Base-by-base conservation (phyloP, 2,329 filamentous ascomycete species). In the Alternaria infectoria region DNA sequence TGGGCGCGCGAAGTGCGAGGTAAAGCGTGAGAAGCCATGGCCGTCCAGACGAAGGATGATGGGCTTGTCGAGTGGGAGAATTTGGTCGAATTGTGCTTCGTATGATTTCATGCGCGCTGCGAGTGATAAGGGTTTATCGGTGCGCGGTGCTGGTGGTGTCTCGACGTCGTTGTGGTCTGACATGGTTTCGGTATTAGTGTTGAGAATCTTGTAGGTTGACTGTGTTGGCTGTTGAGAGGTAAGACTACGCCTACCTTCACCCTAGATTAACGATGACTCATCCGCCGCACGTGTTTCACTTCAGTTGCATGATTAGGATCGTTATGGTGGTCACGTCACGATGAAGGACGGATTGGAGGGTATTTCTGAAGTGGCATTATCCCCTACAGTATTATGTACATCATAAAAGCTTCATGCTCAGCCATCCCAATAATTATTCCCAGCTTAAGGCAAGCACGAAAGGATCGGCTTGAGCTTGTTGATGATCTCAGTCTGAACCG, bases 51-150 rank as follows among this genome's bases (percentile, higher is more conserved):
- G 74, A 7, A 77, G 65, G 12, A 78, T 63, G 15, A 70, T 64
- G 5, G 75, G 74, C 2, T 56, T 50, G 49, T 62, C 23, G 12
- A 52, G 30, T 2, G 74, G 73, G 8, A 78, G 56, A 8, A 56
- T 67, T 60, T 61, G 61, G 62, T 78, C 72, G 64, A 62, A 73
- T 30, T 56, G 43, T 21, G 72, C 61, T 67, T 78, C 75, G 64
- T 78, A 77, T 26, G 69, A 56, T 58, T 77, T 77, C 75, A 78
- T 78, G 52, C 75, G 75, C 12, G 65, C 62, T 28, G 70, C 75
- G 9, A 78, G 69, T 19, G 70, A 46, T n/a, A 54, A 28, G 6
- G 61, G 13, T 28, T 52, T 36, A 15, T 26, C 9, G 46, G 49
- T 17, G 3, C 13, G 11, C 9, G 10, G 13, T n/a, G 28, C 1